phyloP scores from a whole-genome alignment of 2,329 filamentous ascomycete species.

The Albophoma yamanashiensis region DNA sequence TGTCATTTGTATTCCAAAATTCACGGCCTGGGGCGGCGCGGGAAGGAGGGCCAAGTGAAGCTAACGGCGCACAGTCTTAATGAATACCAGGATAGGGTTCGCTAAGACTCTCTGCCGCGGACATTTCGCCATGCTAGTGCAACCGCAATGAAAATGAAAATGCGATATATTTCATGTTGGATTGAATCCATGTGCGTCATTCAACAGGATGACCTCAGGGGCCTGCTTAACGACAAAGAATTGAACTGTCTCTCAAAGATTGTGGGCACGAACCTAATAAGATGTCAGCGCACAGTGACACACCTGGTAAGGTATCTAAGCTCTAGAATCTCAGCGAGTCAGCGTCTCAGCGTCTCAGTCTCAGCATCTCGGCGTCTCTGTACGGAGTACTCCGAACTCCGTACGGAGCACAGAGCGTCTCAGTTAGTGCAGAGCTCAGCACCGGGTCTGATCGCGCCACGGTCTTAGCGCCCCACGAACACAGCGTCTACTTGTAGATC shows the following conservation, averaged over 20 bases:
- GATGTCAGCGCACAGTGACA: background rate
- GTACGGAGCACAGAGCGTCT: background rate
- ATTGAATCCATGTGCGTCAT: background rate
- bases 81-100: background rate
- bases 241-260: background rate
- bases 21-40: no score
- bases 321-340: background rate
- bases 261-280: background rate
- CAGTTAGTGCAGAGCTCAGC: background rate
- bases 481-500: background rate
- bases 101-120: background rate
- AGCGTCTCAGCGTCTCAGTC: background rate
- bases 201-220: background rate
- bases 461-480: background rate
- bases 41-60: no score
- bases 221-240: background rate
- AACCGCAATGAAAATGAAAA: background rate
- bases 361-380: background rate
- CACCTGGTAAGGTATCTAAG: background rate
- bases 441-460: background rate
- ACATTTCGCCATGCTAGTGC: background rate
- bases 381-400: background rate
- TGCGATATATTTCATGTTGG: background rate
- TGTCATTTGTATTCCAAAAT: no score
- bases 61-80: no score